These are phyloP conservation scores for Fusarium azukiicola DNA, from an alignment of 2,329 filamentous ascomycete species.

Conservation along the genomic window DNA sequence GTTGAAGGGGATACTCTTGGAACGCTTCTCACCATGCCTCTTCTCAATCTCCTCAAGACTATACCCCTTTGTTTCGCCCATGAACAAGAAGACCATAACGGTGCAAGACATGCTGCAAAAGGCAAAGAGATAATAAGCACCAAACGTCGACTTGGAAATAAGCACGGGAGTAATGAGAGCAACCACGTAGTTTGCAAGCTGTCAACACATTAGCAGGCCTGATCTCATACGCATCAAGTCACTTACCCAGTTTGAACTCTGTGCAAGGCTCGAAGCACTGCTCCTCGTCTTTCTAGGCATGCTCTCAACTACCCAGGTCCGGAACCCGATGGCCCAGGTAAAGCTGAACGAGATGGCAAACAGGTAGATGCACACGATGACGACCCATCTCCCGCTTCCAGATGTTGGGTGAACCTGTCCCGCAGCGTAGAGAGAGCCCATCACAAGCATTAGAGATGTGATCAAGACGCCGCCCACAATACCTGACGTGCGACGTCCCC, in stretches of 20 bases:
- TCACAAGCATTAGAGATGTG: conserved; percentile 73
- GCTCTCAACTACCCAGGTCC: conserved; percentile 77
- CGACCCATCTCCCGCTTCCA: conserved; percentile 69
- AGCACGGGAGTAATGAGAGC: conserved; percentile 68
- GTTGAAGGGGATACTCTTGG: conserved; percentile 6
- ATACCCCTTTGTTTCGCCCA: conserved; percentile 68
- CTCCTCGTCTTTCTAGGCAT: conserved; percentile 76
- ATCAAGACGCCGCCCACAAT: conserved; percentile 75
- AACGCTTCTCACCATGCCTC: conserved; percentile 20
- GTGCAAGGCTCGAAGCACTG: conserved; percentile 74
- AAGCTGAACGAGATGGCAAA: conserved; percentile 69
- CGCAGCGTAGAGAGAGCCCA: conserved; percentile 73
- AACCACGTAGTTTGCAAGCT: conserved; percentile 69
- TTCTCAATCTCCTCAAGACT: conserved; percentile 65
- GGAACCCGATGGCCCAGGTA: conserved; percentile 75
- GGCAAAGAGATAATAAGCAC: conserved; percentile 70
- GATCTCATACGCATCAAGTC: fast-evolving
- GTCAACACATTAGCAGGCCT: background rate
- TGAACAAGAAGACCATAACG: conserved; percentile 61
- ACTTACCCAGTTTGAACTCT: conserved; percentile 74
- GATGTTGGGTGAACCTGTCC: conserved; percentile 61
- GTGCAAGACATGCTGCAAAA: conserved; percentile 63
- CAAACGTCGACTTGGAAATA: conserved; percentile 63
- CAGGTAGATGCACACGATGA: conserved; percentile 73
- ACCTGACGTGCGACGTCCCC: conserved; percentile 76